Base-by-base conservation (phyloP, 352 stramenopile genomes). In the Pythium graminicola region DNA sequence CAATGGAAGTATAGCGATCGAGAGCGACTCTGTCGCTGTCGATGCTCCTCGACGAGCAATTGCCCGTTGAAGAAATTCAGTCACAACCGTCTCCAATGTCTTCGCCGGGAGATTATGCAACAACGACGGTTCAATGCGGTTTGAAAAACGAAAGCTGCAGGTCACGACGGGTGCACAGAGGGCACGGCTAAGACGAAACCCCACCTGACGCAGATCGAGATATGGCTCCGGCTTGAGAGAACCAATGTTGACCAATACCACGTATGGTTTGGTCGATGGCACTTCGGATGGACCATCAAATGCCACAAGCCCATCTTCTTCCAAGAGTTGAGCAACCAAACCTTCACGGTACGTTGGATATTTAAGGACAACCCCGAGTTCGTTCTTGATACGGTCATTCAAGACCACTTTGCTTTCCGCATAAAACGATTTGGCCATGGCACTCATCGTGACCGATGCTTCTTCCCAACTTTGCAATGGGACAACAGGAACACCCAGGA, bases 341-440 rank as follows among this genome's bases (percentile, higher is more conserved):
- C 85, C 85, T 63, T 94, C 80, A 8, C 84, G 72, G 52, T 92
- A 95, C 28, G 80, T 86, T 10, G 81, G 81, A 44, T 94, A 91
- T 2, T 63, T 50, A 3, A 94, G 59, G 50, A 64, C 46, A 31
- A 92, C 79, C 11, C 80, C 80, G 2, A 95, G 69, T 35, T 94
- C 81, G 6, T 75, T 48, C 51, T 88, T 89, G 50, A 95, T 69
- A 13, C 77, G 69, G 9, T 58, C 67, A 67, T 93, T 94, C 43
- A 40, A 70, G n/a, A 82, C 76, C 8, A 88, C 67, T 44, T 91
- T 93, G 65, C 74, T 89, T 49, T 95, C 83, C 1, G 79, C 73
- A 44, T 89, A 95, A 52, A 95, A 95, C 9, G 70, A 85, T 56
- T 88, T 86, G 50, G 74, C 81, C 77, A 95, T 94, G 6, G 77